Base-by-base conservation (phyloP, 768 basidiomycete genomes). In the Leucocoprinus birnbaumii region DNA sequence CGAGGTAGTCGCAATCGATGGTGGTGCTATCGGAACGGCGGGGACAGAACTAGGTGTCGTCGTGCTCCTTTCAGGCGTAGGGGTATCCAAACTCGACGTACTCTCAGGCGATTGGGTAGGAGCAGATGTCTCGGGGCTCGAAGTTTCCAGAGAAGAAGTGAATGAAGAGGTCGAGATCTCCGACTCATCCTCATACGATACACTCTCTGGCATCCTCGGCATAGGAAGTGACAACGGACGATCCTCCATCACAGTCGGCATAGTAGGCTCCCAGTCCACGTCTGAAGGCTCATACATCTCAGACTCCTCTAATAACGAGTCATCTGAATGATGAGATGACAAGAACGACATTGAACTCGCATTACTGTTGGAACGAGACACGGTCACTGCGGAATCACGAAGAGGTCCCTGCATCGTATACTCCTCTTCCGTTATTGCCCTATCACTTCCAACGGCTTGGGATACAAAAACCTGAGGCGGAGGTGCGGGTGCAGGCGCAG, bases 281-380 rank as follows among this genome's bases (percentile, higher is more conserved):
- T 37, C 47, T 45, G 50, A 26, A 51, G 41, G 46, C 19, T 58
- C 60, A 25, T 55, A 55, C 21, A 49, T 48, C 19, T 57, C 59
- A 5, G 63, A 61, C 4, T 48, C 56, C 14, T 73, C 78, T 63
- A 66, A 75, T 57, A 71, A 71, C 69, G 74, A 70, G 59, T 89
- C 89, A 53, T 93, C 90, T 0, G 91, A 92, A 58, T 91, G 86
- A 58, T 88, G 86, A 1, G 79, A 80, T 1, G 79, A 80, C 31
- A 80, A 55, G 61, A 72, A 80, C 0, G 76, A 79, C 24, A 73
- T 62, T 53, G 73, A 75, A 59, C 73, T 76, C 14, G 71, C 73
- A n/a, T 66, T 70, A 58, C 75, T 78, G 1, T 71, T 66, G 8
- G 70, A 66, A 44, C 76, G 73, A 43, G 67, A 66, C 21, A 77